phyloP scores from a whole-genome alignment of 192 early-diverging fungal genomes.

The Haplosporangium gracile region DNA sequence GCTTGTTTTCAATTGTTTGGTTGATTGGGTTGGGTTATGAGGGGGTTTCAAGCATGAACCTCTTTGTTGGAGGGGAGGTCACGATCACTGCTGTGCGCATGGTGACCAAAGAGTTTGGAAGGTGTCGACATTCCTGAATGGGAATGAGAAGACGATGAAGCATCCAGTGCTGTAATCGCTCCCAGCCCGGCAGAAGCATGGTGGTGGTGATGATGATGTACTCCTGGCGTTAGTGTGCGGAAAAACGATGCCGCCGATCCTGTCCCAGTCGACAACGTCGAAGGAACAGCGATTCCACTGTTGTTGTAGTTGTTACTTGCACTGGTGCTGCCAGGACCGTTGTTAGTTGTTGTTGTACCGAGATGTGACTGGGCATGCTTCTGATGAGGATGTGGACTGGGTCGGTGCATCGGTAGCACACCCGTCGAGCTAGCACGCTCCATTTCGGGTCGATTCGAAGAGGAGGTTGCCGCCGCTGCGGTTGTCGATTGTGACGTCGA shows the following conservation, averaged over 20 bases:
- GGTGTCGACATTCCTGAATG: neutral
- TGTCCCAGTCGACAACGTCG: too few species aligned
- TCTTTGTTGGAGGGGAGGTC: conserved; percentile 22
- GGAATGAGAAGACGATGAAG: neutral
- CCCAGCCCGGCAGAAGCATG: neutral
- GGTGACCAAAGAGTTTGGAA: neutral
- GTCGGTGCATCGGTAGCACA: conserved; percentile 22
- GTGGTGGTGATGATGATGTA: neutral
- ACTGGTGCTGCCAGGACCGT: neutral
- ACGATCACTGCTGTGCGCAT: neutral
- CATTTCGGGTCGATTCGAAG: conserved; percentile 13
- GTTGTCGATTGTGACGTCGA: conserved; percentile 2
- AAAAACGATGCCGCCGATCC: conserved; percentile 5
- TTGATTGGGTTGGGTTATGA: neutral
- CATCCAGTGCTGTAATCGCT: neutral
- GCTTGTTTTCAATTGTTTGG: neutral
- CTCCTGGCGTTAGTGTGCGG: neutral
- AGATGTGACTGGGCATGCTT: neutral
- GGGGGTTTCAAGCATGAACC: conserved; percentile 17
- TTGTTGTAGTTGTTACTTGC: neutral
- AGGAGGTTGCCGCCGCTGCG: neutral
- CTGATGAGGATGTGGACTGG: neutral
- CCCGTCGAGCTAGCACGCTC: conserved; percentile 27
- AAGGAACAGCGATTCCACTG: neutral
- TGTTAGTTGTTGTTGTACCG: neutral